Percentiles rank a stretch among this genome's conserved stretches.
phyloP scores from a whole-genome alignment of 192 early-diverging fungal species.

The Fimicolochytrium jonesii region DNA sequence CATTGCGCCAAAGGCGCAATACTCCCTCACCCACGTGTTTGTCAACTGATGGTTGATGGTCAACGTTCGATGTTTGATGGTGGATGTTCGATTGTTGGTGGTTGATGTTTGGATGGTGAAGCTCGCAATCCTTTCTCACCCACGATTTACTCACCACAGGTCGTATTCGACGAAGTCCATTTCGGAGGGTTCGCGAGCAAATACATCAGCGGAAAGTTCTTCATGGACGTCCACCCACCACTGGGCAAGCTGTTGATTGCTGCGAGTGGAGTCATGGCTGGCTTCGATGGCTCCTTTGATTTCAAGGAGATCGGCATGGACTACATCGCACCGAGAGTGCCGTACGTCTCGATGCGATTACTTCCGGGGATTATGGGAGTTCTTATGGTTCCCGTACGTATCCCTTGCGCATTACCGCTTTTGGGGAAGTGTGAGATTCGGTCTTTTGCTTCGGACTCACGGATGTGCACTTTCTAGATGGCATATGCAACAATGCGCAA shows the following conservation, averaged over 20 bases:
- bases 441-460: too few relatives aligned
- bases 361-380: conserved; percentile 80
- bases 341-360: conserved; percentile 79
- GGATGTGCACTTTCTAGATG: too few relatives aligned
- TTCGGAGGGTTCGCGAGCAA: conserved; percentile 46
- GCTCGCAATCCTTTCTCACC: too few relatives aligned
- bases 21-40: too few relatives aligned
- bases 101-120: too few relatives aligned
- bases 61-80: too few relatives aligned
- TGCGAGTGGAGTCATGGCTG: conserved; percentile 38
- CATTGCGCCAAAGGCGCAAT: too few relatives aligned
- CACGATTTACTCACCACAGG: too few relatives aligned
- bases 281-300: conserved; percentile 46
- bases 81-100: too few relatives aligned
- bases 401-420: background rate
- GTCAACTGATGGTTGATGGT: too few relatives aligned
- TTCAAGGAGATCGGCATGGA: conserved; percentile 81
- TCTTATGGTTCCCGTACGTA: conserved; percentile 57
- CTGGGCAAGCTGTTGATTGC: conserved; percentile 46
- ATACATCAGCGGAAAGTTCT: conserved; percentile 48
- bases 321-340: conserved; percentile 78
- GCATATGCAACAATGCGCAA: conserved; percentile 49
- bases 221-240: conserved; percentile 58
- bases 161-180: conserved; percentile 52
- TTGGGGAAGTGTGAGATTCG: too few relatives aligned